Evolutionary conservation across 805 yeast species (phyloP).

Genomic region (Phaffomyces thermotolerans): DNA sequence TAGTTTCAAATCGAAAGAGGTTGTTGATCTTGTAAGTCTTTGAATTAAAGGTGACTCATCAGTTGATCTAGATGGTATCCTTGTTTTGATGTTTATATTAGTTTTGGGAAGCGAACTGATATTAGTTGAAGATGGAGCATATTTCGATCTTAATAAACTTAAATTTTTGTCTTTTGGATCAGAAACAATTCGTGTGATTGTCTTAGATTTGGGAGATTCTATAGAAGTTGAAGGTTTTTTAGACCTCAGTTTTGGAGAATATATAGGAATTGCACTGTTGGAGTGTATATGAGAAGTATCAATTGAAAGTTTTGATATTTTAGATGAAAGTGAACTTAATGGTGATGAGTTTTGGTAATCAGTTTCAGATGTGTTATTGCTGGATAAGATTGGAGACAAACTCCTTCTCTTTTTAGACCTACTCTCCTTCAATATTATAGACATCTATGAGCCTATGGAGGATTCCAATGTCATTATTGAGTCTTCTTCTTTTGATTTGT

Average conservation of each 20-base stretch:
- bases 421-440: background rate
- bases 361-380: background rate
- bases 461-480: slow-evolving; percentile 19
- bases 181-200: too few relatives aligned
- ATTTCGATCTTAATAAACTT: background rate
- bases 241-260: slow-evolving; percentile 4
- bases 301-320: slow-evolving; percentile 10
- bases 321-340: slow-evolving; percentile 12
- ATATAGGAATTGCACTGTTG: slow-evolving; percentile 2
- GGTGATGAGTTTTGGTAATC: slow-evolving; percentile 12
- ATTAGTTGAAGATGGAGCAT: slow-evolving; percentile 5
- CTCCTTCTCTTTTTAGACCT: slow-evolving; percentile 2
- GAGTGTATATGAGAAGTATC: slow-evolving; percentile 4
- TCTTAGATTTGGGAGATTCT: too few relatives aligned
- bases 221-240: background rate
- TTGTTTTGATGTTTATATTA: background rate
- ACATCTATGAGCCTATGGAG: slow-evolving; percentile 8
- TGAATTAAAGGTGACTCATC: slow-evolving; percentile 17
- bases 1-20: slow-evolving; percentile 16
- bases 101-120: background rate
- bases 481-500: slow-evolving; percentile 10
- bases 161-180: background rate
- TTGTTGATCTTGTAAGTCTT: slow-evolving; percentile 21
- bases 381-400: slow-evolving; percentile 8
- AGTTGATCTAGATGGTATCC: background rate